phyloP scores from a whole-genome alignment of 768 basidiomycete genomes.

The Hysterangium stoloniferum region DNA sequence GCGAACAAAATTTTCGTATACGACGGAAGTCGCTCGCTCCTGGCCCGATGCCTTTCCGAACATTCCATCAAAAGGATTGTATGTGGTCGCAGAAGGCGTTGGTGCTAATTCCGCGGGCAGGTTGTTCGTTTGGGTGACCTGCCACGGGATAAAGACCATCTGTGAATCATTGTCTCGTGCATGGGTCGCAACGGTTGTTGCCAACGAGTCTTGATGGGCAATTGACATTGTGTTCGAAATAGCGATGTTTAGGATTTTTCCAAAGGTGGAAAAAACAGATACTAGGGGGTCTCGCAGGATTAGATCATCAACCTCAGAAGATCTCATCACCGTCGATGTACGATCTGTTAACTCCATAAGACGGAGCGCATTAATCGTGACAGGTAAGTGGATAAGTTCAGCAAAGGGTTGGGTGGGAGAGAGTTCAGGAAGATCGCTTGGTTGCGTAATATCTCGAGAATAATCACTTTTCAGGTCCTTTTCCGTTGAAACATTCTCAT shows the following conservation, averaged over 20 bases:
- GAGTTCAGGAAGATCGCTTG: background rate
- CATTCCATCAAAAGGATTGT: constrained; percentile 71
- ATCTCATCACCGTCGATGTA: constrained; percentile 79
- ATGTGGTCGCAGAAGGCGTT: constrained; percentile 15
- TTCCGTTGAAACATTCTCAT: constrained; percentile 19
- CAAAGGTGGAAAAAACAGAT: constrained; percentile 72
- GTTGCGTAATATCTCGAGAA: constrained; percentile 3
- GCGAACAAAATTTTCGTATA: constrained; percentile 81
- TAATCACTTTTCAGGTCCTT: constrained; percentile 3
- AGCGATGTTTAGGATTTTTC: constrained; percentile 54
- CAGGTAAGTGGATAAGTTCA: constrained; percentile 8
- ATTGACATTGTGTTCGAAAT: constrained; percentile 69
- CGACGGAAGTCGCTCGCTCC: constrained; percentile 44
- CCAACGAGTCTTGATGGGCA: constrained; percentile 67
- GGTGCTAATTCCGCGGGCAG: background rate
- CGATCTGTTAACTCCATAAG: constrained; percentile 86
- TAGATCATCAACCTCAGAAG: constrained; percentile 64
- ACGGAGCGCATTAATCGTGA: constrained; percentile 69
- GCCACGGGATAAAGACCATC: constrained; percentile 84
- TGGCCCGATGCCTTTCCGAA: constrained; percentile 48
- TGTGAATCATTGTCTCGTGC: constrained; percentile 51
- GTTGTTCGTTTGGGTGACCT: constrained; percentile 16
- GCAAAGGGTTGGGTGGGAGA: background rate
- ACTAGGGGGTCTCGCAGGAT: constrained; percentile 65
- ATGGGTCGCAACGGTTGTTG: constrained; percentile 55